Conservation (phyloP, 73 alveolate species). For the Paramecium octaurelia region DNA sequence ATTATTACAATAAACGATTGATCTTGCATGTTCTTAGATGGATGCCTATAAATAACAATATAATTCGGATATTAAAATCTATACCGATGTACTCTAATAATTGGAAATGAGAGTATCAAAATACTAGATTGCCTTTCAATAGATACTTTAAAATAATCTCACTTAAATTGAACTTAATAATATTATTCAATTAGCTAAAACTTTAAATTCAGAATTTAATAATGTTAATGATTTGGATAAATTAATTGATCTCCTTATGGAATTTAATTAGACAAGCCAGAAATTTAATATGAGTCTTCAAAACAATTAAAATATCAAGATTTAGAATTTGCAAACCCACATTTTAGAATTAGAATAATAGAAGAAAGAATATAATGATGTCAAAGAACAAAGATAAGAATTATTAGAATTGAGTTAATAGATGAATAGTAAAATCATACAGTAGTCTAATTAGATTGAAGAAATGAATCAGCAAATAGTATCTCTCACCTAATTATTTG, state of each 20-base stretch:
- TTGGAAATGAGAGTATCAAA: neutral
- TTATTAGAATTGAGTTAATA: slow-evolving; percentile 17
- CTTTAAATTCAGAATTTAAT: neutral
- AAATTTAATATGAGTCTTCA: neutral
- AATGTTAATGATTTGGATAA: neutral
- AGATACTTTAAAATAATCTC: neutral
- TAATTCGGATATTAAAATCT: neutral
- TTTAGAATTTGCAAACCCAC: neutral
- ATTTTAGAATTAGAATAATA: neutral
- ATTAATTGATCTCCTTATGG: neutral
- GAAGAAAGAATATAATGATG: neutral
- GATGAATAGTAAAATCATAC: neutral
- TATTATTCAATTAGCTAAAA: neutral
- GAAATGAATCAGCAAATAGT: neutral
- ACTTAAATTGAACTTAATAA: neutral
- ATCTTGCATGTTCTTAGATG: neutral
- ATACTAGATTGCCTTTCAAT: neutral
- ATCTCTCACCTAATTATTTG: slow-evolving; percentile 18
- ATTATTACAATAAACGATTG: neutral
- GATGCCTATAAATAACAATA: neutral
- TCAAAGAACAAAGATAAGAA: neutral
- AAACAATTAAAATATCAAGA: neutral
- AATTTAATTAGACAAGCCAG: neutral
- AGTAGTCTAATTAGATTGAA: neutral
- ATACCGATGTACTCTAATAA: neutral